Evolutionary conservation across 805 yeast species (phyloP).

Genomic region (Wickerhamiella spandovensis): DNA sequence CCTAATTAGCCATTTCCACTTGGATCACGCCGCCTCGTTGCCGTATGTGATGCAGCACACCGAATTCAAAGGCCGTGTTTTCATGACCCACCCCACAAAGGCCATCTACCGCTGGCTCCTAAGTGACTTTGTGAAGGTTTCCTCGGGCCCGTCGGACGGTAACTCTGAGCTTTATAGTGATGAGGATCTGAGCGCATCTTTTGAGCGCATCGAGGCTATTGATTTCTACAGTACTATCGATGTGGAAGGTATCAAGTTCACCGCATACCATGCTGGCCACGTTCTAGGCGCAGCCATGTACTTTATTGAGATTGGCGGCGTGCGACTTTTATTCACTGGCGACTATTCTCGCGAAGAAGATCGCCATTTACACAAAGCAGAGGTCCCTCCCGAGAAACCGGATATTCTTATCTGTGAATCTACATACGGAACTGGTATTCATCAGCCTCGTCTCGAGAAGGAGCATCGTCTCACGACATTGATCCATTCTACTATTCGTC

Average conservation of each 20-base stretch:
- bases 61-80: constrained; percentile 84
- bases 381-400: constrained; percentile 68
- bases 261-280: constrained; percentile 99
- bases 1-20: constrained; percentile 85
- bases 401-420: constrained; percentile 89
- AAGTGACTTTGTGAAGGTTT: constrained; percentile 87
- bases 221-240: constrained; percentile 94
- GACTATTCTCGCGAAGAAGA: constrained; percentile 94
- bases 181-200: constrained; percentile 76
- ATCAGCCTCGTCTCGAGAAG: constrained; percentile 76
- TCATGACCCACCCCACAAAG: constrained; percentile 98
- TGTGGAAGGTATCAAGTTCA: constrained; percentile 85
- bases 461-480: constrained; percentile 69
- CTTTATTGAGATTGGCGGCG: constrained; percentile 85
- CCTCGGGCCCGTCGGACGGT: constrained; percentile 30
- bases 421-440: constrained; percentile 96
- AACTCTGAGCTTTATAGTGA: constrained; percentile 56
- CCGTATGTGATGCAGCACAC: constrained; percentile 98
- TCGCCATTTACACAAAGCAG: constrained; percentile 90
- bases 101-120: constrained; percentile 94
- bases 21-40: constrained; percentile 95
- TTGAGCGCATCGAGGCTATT: constrained; percentile 81
- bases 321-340: constrained; percentile 83
- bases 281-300: constrained; percentile 98
- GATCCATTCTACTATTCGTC: constrained; percentile 68